A percentile compares a stretch with the other conserved stretches of the same genome.
Evolutionary conservation across 768 basidiomycete genomes (phyloP).

Genomic region (Paxillus involutus): DNA sequence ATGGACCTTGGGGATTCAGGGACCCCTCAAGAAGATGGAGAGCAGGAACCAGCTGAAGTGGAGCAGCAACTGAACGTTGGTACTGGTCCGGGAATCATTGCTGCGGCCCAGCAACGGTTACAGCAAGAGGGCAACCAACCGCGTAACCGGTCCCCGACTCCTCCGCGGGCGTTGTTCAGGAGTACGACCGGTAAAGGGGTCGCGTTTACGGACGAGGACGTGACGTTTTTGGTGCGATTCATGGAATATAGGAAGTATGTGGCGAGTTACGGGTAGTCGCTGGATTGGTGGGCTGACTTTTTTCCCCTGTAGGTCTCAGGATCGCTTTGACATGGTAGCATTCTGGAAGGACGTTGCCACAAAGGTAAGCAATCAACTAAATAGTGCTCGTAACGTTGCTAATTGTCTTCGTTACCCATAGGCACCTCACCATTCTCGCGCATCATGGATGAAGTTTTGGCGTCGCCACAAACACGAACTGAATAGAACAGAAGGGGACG

Average conservation of each 20-base stretch:
- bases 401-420: constrained; percentile 24
- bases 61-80: constrained; percentile 37
- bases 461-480: constrained; percentile 85
- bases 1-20: constrained; percentile 64
- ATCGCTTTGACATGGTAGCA: constrained; percentile 68
- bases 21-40: constrained; percentile 44
- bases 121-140: constrained; percentile 35
- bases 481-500: constrained; percentile 61
- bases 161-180: constrained; percentile 73
- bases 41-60: constrained; percentile 41
- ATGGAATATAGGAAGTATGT: constrained; percentile 75
- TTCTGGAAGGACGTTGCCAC: constrained; percentile 79
- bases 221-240: constrained; percentile 72
- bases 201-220: constrained; percentile 84
- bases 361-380: constrained; percentile 43
- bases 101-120: constrained; percentile 42
- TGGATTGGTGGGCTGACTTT: constrained; percentile 2
- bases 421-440: constrained; percentile 89
- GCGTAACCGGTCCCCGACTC: constrained; percentile 76
- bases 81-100: constrained; percentile 45
- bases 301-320: constrained; percentile 45
- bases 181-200: constrained; percentile 91
- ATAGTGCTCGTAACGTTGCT: neutral
- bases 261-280: neutral
- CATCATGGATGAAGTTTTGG: constrained; percentile 95